Evolutionary conservation across 306 rosid genomes (phyloP).

Genomic region (Rosa multiflora): DNA sequence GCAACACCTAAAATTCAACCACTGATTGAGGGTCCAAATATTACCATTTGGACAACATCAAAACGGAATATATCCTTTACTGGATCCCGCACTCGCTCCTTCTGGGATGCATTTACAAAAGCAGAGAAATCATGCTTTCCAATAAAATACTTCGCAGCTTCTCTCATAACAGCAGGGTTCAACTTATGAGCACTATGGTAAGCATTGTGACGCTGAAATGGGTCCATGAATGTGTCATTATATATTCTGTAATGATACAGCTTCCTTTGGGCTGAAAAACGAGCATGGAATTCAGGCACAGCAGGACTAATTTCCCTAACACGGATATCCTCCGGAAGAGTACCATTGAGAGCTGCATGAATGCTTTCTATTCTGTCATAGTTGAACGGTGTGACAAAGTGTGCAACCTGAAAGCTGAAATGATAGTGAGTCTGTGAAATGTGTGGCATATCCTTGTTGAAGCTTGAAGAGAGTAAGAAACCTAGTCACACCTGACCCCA

Average conservation of each 20-base stretch:
- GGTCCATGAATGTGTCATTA: conserved; percentile 76
- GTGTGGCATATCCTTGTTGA: background rate
- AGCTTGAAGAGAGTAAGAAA: conserved; percentile 26
- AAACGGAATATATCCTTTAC: conserved; percentile 69
- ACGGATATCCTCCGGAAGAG: conserved; percentile 87
- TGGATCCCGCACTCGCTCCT: conserved; percentile 65
- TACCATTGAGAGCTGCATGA: conserved; percentile 79
- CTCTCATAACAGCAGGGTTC: conserved; percentile 65
- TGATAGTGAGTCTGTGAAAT: conserved; percentile 27
- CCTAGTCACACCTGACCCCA: conserved; percentile 83
- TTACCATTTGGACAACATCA: conserved; percentile 71
- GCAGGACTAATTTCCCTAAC: conserved; percentile 85
- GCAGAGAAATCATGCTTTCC: conserved; percentile 93
- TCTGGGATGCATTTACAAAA: conserved; percentile 75
- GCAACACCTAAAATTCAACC: background rate
- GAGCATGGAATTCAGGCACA: conserved; percentile 77
- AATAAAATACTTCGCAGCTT: conserved; percentile 70
- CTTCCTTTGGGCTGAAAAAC: conserved; percentile 84
- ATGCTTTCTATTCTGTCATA: conserved; percentile 58
- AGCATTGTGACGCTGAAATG: conserved; percentile 73
- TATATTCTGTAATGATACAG: conserved; percentile 90
- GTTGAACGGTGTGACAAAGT: conserved; percentile 81
- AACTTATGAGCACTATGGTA: conserved; percentile 73
- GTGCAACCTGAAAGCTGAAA: conserved; percentile 80
- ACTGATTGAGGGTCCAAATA: conserved; percentile 11